Conservation (phyloP, 2,329 filamentous ascomycete species). For the Emergomyces orientalis region DNA sequence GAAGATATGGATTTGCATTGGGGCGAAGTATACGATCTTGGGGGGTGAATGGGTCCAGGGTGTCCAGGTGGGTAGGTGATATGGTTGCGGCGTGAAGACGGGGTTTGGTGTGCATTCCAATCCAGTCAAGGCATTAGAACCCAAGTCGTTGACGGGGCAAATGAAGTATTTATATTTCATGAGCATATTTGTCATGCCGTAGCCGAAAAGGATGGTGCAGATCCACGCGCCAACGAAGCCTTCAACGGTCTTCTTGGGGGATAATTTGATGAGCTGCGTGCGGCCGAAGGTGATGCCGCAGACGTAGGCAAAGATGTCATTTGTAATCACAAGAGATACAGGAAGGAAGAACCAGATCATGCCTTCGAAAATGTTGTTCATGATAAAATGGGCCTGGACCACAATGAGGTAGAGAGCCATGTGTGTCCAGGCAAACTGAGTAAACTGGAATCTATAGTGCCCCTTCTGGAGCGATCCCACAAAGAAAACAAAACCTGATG, state of each 20-base stretch:
- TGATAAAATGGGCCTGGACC: constrained; percentile 96
- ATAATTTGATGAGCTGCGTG: constrained; percentile 94
- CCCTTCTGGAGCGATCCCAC: constrained; percentile 89
- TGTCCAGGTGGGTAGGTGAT: constrained; percentile 62
- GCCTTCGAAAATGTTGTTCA: constrained; percentile 99
- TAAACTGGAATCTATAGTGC: constrained; percentile 97
- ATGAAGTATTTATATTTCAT: constrained; percentile 95
- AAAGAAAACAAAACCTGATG: constrained; percentile 94
- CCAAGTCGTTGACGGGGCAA: constrained; percentile 92
- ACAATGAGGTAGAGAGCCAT: constrained; percentile 98
- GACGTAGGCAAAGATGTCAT: constrained; percentile 97
- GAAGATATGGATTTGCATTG: constrained; percentile 89
- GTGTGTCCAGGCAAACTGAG: constrained; percentile 98
- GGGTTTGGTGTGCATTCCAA: constrained; percentile 86
- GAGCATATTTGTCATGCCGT: constrained; percentile 71
- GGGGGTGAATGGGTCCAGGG: constrained; percentile 44
- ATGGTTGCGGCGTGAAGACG: constrained; percentile 71
- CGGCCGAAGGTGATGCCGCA: constrained; percentile 95
- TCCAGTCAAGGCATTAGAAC: constrained; percentile 84
- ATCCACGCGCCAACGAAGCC: constrained; percentile 94
- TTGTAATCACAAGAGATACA: constrained; percentile 88
- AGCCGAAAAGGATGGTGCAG: constrained; percentile 81
- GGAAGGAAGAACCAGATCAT: constrained; percentile 99
- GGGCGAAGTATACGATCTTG: constrained; percentile 64
- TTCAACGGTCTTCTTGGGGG: constrained; percentile 98